These are phyloP conservation scores for Pisolithus tinctorius DNA, from an alignment of 768 basidiomycete species.

Conservation along the genomic window DNA sequence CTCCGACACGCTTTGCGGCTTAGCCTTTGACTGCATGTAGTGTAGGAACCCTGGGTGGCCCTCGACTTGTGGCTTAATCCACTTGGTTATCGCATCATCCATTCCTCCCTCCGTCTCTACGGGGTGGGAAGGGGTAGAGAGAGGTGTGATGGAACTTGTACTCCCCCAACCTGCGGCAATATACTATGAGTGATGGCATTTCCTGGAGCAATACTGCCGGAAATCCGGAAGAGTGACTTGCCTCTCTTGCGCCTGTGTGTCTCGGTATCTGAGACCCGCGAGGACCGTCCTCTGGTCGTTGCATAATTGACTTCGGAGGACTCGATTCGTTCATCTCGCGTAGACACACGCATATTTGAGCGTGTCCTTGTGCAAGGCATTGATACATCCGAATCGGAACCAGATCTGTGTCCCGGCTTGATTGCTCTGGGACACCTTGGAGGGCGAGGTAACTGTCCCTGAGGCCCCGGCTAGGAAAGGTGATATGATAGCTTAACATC, in stretches of 20 bases:
- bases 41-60: constrained; percentile 38
- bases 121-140: constrained; percentile 16
- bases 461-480: constrained; percentile 15
- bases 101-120: constrained; percentile 33
- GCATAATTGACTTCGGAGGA: constrained; percentile 18
- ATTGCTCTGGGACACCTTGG: constrained; percentile 5
- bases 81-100: constrained; percentile 35
- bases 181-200: constrained; percentile 1
- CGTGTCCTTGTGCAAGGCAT: constrained; percentile 1
- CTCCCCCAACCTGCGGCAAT: not conserved
- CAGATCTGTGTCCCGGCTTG: constrained; percentile 8
- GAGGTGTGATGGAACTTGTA: constrained; percentile 13
- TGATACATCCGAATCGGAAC: constrained; percentile 15
- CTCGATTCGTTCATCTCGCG: constrained; percentile 24
- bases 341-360: constrained; percentile 9
- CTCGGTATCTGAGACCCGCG: constrained; percentile 13
- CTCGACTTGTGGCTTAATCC: constrained; percentile 38
- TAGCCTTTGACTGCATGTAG: constrained; percentile 40
- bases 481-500: constrained; percentile 4
- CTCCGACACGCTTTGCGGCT: constrained; percentile 33
- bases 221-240: not conserved
- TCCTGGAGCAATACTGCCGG: not conserved
- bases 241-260: constrained; percentile 10
- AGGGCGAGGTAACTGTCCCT: constrained; percentile 23
- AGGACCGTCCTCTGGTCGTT: constrained; percentile 5